Evolutionary conservation across 306 rosid genomes (phyloP).

Genomic region (Quercus robur): DNA sequence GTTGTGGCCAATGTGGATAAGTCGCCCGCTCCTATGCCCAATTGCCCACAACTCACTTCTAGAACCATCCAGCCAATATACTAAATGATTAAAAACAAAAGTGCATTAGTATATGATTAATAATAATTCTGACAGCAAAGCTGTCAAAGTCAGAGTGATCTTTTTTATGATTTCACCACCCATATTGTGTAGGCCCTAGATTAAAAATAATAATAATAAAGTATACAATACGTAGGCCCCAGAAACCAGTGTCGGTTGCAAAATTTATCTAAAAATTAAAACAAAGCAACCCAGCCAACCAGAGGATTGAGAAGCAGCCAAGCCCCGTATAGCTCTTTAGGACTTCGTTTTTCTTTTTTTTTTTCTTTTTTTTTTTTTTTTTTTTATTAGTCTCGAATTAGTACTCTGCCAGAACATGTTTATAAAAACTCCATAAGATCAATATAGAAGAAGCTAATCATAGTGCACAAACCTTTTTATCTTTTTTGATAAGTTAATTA

Average conservation of each 20-base stretch:
- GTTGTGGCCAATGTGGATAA: not conserved
- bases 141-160: constrained; percentile 9
- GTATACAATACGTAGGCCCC: not conserved
- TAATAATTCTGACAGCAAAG: constrained; percentile 11
- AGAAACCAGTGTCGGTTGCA: not conserved
- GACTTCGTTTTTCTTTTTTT: no score
- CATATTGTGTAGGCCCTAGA: not conserved
- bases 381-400: not conserved
- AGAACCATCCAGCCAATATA: constrained; percentile 2
- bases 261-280: not conserved
- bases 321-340: not conserved
- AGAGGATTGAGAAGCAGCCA: not conserved
- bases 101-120: not conserved
- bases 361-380: no score
- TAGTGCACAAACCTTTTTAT: not conserved
- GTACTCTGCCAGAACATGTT: not conserved
- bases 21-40: no score
- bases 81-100: constrained; percentile 14
- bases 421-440: no score
- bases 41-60: not conserved
- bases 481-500: not conserved
- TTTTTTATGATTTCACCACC: constrained; percentile 9
- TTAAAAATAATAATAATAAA: no score
- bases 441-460: not conserved
- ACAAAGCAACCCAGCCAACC: not conserved